Percentiles rank a stretch among this genome's conserved stretches.
Evolutionary conservation across 345 rosid genomes (phyloP).

Genomic region (Gossypium stocksii): DNA sequence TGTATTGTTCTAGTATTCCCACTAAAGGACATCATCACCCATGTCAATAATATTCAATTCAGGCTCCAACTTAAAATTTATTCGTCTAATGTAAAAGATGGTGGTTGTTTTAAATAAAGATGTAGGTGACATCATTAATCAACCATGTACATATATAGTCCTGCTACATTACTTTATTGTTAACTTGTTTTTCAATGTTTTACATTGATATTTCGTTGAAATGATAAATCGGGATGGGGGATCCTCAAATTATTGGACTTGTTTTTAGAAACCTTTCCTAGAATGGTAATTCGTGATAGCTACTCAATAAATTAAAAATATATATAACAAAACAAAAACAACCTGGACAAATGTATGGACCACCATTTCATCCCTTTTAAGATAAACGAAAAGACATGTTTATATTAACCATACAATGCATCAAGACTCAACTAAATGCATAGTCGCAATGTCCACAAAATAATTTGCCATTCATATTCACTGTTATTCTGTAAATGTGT

Average conservation of each 20-base stretch:
- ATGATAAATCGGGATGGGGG: not conserved
- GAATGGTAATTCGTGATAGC: constrained; percentile 9
- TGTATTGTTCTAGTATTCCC: no score
- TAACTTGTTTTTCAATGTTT: not conserved
- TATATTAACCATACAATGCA: not conserved
- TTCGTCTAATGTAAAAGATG: not conserved
- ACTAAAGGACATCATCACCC: no score
- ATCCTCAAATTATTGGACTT: not conserved
- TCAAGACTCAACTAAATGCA: not conserved
- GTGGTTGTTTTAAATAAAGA: not conserved
- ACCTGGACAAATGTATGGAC: not conserved
- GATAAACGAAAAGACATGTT: not conserved
- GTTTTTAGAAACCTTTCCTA: constrained; percentile 16
- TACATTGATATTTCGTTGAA: not conserved
- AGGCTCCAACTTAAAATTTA: no score
- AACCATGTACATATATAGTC: not conserved
- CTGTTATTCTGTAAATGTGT: no score
- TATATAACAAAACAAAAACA: not conserved
- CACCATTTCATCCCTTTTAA: not conserved
- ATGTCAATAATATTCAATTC: no score
- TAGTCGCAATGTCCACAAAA: no score
- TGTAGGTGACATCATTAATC: not conserved
- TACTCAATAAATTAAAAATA: not conserved
- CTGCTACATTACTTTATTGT: not conserved
- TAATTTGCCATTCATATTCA: no score